Percentiles rank a stretch among this genome's conserved stretches.
Evolutionary conservation across 108 stramenopile species (phyloP).

Genomic region (Conticribra weissflogii): DNA sequence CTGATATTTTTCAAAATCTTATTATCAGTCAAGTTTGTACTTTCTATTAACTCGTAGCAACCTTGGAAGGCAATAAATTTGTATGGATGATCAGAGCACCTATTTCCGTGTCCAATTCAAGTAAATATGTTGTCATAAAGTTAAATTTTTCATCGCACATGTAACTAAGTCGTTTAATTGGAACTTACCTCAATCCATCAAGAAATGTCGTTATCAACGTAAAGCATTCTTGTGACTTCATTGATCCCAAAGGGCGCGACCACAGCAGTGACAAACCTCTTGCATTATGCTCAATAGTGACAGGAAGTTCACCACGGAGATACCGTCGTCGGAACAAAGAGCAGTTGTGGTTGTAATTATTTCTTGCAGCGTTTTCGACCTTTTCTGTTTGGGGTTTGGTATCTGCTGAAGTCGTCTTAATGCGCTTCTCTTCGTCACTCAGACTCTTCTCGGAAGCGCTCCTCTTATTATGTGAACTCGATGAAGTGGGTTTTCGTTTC

Average conservation of each 20-base stretch:
- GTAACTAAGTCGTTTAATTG: neutral
- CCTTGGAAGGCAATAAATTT: neutral
- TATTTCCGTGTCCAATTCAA: no score
- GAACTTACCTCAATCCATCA: neutral
- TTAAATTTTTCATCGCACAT: neutral
- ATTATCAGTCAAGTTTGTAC: neutral
- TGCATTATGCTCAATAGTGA: neutral
- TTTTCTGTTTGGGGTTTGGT: no score
- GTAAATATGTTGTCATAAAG: no score
- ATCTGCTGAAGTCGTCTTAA: no score
- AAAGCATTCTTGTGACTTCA: neutral
- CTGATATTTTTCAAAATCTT: neutral
- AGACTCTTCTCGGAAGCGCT: neutral
- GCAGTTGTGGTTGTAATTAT: no score
- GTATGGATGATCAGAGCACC: neutral
- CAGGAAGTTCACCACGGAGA: neutral
- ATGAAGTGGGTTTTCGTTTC: no score
- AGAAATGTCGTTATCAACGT: neutral
- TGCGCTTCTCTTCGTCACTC: neutral
- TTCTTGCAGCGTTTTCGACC: no score
- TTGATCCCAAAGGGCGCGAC: neutral
- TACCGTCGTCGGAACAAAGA: neutral
- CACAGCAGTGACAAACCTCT: neutral
- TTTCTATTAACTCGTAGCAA: neutral
- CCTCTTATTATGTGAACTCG: neutral